phyloP scores from a whole-genome alignment of 2,329 filamentous ascomycete genomes.

The Trichoderma hamatum region DNA sequence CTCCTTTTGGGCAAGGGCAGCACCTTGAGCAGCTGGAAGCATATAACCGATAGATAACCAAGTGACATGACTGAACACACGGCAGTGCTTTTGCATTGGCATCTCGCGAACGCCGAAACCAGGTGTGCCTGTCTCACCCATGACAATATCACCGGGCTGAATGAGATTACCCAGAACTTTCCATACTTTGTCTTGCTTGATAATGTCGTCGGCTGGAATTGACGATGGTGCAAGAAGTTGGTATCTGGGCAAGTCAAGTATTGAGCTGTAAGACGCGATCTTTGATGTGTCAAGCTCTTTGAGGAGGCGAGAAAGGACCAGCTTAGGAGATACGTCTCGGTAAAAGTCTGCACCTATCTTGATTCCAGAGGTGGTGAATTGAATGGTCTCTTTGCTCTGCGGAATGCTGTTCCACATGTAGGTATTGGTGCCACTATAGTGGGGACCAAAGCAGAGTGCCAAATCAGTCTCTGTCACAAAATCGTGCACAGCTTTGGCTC shows the following conservation, averaged over 20 bases:
- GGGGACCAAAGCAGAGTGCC: neutral
- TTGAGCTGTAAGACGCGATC: neutral
- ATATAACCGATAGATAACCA: neutral
- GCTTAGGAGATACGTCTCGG: neutral
- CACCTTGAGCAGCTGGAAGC: neutral
- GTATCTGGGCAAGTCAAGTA: neutral
- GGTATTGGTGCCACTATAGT: neutral
- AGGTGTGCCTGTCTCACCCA: neutral
- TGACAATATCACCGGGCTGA: neutral
- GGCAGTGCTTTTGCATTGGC: neutral
- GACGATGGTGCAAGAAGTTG: neutral
- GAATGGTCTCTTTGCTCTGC: neutral
- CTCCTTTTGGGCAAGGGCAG: neutral
- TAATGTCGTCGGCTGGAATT: neutral
- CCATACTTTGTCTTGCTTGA: neutral
- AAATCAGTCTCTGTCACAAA: neutral
- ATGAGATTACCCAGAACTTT: neutral
- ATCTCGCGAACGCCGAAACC: neutral
- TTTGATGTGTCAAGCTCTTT: neutral
- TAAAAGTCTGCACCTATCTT: neutral
- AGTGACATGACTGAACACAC: neutral
- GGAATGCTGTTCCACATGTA: neutral
- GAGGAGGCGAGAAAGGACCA: neutral
- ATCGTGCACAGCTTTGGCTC: neutral
- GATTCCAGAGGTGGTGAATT: neutral